These are phyloP conservation scores for Silene coronaria DNA, from an alignment of 179 eudicot genomes.

Conservation along the genomic window DNA sequence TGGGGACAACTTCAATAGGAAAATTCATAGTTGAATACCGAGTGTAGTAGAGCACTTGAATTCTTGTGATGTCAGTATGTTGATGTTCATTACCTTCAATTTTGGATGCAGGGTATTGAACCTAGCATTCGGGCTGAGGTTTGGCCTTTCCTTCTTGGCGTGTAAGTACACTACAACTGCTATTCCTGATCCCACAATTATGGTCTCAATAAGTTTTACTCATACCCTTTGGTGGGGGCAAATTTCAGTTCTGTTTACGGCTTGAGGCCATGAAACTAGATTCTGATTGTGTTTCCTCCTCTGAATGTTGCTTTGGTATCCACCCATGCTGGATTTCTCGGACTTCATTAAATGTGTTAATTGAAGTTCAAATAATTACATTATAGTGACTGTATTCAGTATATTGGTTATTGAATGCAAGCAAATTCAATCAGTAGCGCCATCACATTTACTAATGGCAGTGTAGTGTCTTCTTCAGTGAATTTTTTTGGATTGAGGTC, in stretches of 20 bases:
- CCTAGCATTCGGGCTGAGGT: conserved; percentile 80
- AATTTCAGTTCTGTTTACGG: not conserved
- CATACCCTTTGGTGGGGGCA: not conserved
- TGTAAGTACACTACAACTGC: conserved; percentile 50
- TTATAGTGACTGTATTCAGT: not conserved
- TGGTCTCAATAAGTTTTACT: not conserved
- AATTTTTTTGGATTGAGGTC: not conserved
- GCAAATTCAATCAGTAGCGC: not conserved
- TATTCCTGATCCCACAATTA: not conserved
- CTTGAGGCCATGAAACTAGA: not conserved
- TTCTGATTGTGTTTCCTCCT: not conserved
- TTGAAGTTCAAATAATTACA: not conserved
- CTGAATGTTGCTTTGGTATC: too few relatives aligned
- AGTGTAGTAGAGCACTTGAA: not conserved
- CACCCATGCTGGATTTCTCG: too few relatives aligned
- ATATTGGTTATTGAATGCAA: not conserved
- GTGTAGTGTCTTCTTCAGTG: not conserved
- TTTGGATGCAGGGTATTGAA: conserved; percentile 71
- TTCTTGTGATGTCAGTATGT: not conserved
- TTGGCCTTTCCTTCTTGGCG: conserved; percentile 97
- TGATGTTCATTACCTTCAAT: not conserved
- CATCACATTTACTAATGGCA: not conserved
- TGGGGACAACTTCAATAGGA: not conserved
- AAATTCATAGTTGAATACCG: not conserved
- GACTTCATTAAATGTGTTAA: too few relatives aligned